phyloP scores from a whole-genome alignment of 2,329 filamentous ascomycete species.

The Hypoxylon sp. region DNA sequence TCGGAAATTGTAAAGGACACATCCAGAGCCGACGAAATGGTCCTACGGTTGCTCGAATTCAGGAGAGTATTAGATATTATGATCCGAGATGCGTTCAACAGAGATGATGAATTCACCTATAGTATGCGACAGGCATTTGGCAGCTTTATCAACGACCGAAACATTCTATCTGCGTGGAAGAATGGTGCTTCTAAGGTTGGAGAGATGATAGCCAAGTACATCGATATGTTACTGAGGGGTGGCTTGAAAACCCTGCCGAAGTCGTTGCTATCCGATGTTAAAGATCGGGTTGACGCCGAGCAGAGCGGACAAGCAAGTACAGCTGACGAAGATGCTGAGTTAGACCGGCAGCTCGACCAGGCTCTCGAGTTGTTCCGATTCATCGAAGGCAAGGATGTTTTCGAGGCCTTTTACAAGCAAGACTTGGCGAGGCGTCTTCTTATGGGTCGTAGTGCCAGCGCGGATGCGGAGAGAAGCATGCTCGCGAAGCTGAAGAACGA shows the following conservation, averaged over 20 bases:
- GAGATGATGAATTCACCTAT: conserved; percentile 82
- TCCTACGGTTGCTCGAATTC: conserved; percentile 83
- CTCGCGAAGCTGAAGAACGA: conserved; percentile 90
- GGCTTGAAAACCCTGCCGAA: conserved; percentile 87
- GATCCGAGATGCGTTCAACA: conserved; percentile 81
- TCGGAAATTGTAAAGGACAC: conserved; percentile 84
- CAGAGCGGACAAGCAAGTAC: conserved; percentile 75
- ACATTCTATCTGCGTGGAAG: conserved; percentile 78
- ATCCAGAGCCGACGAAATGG: conserved; percentile 85
- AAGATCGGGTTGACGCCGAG: conserved; percentile 70
- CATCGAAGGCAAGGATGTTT: conserved; percentile 96
- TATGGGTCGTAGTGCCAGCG: conserved; percentile 92
- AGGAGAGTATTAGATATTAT: conserved; percentile 84
- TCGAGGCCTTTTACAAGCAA: conserved; percentile 99
- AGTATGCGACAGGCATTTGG: conserved; percentile 88
- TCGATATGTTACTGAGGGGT: conserved; percentile 88
- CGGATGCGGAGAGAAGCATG: conserved; percentile 97
- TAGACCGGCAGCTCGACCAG: conserved; percentile 92
- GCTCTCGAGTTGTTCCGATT: conserved; percentile 96
- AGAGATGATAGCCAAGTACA: conserved; percentile 98
- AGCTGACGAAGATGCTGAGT: conserved; percentile 90
- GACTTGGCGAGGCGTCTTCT: conserved; percentile 90
- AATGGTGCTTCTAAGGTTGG: conserved; percentile 94
- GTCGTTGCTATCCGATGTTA: conserved; percentile 73
- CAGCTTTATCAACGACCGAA: conserved; percentile 92